Evolutionary conservation across 1,139 yeast genomes (phyloP).

Genomic region (Kodamaea fungicola): DNA sequence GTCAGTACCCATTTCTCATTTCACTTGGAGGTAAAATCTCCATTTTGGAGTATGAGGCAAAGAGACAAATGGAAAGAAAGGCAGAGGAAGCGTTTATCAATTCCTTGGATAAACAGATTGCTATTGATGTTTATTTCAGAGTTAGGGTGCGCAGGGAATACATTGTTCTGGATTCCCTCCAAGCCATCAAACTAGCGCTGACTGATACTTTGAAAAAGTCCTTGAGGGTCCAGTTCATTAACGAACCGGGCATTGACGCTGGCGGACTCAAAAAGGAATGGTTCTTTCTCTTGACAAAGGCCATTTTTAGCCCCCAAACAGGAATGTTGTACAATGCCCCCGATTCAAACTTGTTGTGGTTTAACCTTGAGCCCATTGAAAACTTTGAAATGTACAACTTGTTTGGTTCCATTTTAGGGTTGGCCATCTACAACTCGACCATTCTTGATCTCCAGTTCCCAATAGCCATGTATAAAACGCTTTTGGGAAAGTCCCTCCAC

Average conservation of each 20-base stretch:
- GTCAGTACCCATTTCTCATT: conserved; percentile 79
- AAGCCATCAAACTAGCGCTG: conserved; percentile 51
- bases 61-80: conserved; percentile 76
- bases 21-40: conserved; percentile 81
- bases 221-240: conserved; percentile 70
- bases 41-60: conserved; percentile 78
- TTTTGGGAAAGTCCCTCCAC: conserved; percentile 54
- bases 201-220: conserved; percentile 69
- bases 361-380: conserved; percentile 47
- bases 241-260: conserved; percentile 91
- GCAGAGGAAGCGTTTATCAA: conserved; percentile 88
- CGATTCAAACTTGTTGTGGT: conserved; percentile 77
- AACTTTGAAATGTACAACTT: conserved; percentile 59
- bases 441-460: conserved; percentile 81
- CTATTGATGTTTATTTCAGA: conserved; percentile 64
- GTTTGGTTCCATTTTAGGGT: conserved; percentile 81
- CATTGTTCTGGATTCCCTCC: conserved; percentile 72
- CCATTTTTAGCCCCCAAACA: conserved; percentile 62
- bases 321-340: conserved; percentile 63
- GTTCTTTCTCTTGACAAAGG: conserved; percentile 72
- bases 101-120: conserved; percentile 60
- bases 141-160: conserved; percentile 64
- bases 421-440: conserved; percentile 88
- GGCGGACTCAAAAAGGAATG: conserved; percentile 94
- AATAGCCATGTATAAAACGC: conserved; percentile 66